Conservation (phyloP, 306 rosid species). For the Hippophae rhamnoides region DNA sequence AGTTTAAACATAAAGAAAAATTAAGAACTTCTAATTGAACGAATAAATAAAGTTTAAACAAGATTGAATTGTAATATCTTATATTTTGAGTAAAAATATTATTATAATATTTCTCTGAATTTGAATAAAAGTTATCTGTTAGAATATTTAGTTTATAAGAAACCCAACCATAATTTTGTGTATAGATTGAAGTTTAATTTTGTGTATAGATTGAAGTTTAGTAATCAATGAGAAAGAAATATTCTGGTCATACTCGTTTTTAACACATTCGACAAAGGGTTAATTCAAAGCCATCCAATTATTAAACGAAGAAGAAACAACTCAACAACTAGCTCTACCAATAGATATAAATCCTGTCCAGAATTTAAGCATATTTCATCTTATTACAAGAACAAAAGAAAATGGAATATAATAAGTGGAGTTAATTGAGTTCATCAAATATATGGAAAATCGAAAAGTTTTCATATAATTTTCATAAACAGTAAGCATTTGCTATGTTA, state of each 20-base stretch:
- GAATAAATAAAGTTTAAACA: no score
- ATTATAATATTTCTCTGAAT: no score
- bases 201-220: neutral
- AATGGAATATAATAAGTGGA: neutral
- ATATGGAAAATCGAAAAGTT: neutral
- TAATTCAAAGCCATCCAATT: constrained; percentile 5
- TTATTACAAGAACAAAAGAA: constrained; percentile 3
- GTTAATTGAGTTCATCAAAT: neutral
- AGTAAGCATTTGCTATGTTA: neutral
- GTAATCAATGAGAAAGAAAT: no score
- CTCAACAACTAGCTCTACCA: constrained; percentile 12
- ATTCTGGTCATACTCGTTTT: no score
- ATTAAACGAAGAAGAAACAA: constrained; percentile 3
- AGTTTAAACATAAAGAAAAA: no score
- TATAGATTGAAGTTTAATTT: neutral
- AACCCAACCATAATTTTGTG: neutral
- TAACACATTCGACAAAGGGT: no score
- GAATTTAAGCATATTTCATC: constrained; percentile 3
- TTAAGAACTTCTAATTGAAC: no score
- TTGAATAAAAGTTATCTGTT: no score
- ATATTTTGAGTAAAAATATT: no score
- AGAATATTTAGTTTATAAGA: no score
- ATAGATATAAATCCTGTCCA: neutral
- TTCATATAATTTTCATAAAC: neutral
- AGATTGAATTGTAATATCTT: no score